Percentiles rank a stretch among this genome's conserved stretches.
phyloP scores from a whole-genome alignment of 495 filamentous ascomycete species.

The Schizothecium vesticola region DNA sequence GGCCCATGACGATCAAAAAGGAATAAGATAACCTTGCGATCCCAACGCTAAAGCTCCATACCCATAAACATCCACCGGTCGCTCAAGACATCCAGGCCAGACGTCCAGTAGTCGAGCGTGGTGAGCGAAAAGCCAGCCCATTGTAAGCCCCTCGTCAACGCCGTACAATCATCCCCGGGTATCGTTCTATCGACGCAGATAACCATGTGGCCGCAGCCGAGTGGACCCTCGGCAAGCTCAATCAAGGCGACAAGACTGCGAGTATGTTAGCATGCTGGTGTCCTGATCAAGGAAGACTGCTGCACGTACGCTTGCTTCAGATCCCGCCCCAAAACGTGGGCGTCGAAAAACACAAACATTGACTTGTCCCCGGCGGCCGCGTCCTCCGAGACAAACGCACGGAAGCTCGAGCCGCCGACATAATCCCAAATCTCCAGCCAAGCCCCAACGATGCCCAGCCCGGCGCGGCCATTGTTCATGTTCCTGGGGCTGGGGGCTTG shows the following conservation, averaged over 20 bases:
- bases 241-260: constrained; percentile 80
- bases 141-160: constrained; percentile 71
- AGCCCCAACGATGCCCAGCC: constrained; percentile 27
- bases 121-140: constrained; percentile 88
- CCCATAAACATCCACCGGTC: constrained; percentile 76
- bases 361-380: constrained; percentile 53
- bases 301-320: constrained; percentile 84
- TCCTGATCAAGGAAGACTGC: not conserved
- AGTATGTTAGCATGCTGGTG: constrained; percentile 15
- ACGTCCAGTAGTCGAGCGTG: constrained; percentile 68
- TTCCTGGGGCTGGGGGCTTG: not conserved
- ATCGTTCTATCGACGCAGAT: constrained; percentile 70
- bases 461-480: constrained; percentile 2
- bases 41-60: constrained; percentile 62
- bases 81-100: constrained; percentile 54
- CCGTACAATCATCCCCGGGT: constrained; percentile 51
- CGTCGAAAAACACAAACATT: constrained; percentile 84
- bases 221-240: constrained; percentile 69
- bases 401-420: constrained; percentile 70
- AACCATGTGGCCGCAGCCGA: constrained; percentile 71
- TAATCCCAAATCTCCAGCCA: constrained; percentile 89
- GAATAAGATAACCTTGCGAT: constrained; percentile 28
- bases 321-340: constrained; percentile 59
- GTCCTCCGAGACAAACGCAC: constrained; percentile 69
- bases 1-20: not conserved